Evolutionary conservation across 805 yeast species (phyloP).

Genomic region (Debaryomyces hansenii): DNA sequence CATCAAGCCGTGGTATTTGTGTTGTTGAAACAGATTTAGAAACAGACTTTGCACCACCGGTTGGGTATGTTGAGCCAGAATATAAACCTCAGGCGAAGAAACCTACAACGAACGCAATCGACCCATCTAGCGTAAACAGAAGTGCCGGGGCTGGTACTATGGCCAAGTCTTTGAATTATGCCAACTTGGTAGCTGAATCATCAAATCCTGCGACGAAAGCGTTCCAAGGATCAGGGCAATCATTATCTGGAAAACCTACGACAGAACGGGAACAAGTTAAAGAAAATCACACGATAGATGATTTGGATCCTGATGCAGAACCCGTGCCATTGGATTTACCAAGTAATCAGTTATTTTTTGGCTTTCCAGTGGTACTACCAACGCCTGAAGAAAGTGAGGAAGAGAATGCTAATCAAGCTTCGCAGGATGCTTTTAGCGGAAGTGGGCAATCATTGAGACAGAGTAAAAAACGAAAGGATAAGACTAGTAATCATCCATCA

Average conservation of each 20-base stretch:
- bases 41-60: slow-evolving; percentile 98
- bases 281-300: slow-evolving; percentile 36
- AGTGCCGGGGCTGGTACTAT: slow-evolving; percentile 62
- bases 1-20: slow-evolving; percentile 67
- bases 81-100: slow-evolving; percentile 43
- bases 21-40: slow-evolving; percentile 96
- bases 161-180: slow-evolving; percentile 73
- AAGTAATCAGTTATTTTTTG: slow-evolving; percentile 87
- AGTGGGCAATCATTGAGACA: slow-evolving; percentile 76
- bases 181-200: slow-evolving; percentile 51
- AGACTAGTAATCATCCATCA: slow-evolving; percentile 46
- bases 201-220: slow-evolving; percentile 18
- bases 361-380: slow-evolving; percentile 71
- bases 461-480: slow-evolving; percentile 67
- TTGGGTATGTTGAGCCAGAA: slow-evolving; percentile 95
- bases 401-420: slow-evolving; percentile 30
- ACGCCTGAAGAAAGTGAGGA: slow-evolving; percentile 27
- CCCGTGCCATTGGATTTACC: slow-evolving; percentile 77
- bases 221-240: slow-evolving; percentile 67
- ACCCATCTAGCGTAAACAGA: slow-evolving; percentile 33
- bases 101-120: slow-evolving; percentile 32
- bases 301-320: slow-evolving; percentile 54
- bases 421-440: slow-evolving; percentile 51
- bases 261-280: slow-evolving; percentile 16
- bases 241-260: slow-evolving; percentile 61